Conservation (phyloP, 129 eudicot genomes). For the Escallonia rubra region DNA sequence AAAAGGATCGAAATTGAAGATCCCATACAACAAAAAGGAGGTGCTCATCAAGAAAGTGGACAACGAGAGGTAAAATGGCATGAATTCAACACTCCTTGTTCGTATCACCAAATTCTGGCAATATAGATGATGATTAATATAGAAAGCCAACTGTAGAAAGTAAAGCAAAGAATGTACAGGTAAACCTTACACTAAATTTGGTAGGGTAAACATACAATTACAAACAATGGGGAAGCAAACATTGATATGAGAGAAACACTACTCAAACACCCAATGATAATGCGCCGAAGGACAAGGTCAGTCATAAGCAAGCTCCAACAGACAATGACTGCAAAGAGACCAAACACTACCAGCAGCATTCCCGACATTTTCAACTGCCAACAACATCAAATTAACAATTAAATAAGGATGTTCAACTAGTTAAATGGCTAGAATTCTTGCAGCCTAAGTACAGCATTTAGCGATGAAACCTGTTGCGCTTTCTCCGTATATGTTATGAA, state of each 20-base stretch:
- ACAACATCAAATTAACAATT: slow-evolving; percentile 4
- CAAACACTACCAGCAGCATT: slow-evolving; percentile 51
- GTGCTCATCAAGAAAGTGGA: slow-evolving; percentile 80
- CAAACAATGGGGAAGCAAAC: slow-evolving; percentile 86
- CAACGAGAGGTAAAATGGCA: slow-evolving; percentile 92
- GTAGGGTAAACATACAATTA: slow-evolving; percentile 49
- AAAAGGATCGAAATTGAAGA: slow-evolving; percentile 71
- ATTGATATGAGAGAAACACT: slow-evolving; percentile 80
- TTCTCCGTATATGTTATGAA: slow-evolving; percentile 58
- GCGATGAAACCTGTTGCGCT: slow-evolving; percentile 44
- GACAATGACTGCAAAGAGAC: slow-evolving; percentile 50
- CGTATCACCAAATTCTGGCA: slow-evolving; percentile 73
- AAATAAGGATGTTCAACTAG: not conserved
- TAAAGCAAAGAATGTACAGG: too few relatives aligned
- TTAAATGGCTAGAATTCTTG: not conserved
- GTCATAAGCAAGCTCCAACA: slow-evolving; percentile 49
- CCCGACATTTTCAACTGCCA: slow-evolving; percentile 60
- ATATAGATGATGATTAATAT: not conserved
- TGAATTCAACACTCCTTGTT: slow-evolving; percentile 80
- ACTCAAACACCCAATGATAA: slow-evolving; percentile 60
- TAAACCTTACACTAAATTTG: too few relatives aligned
- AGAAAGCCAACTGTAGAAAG: too few relatives aligned
- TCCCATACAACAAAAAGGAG: slow-evolving; percentile 71
- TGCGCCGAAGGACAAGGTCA: slow-evolving; percentile 53
- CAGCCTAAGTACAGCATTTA: not conserved